A percentile compares a stretch with the other conserved stretches of the same genome.
These are phyloP conservation scores for Penicillium salamii DNA, from an alignment of 495 filamentous ascomycete genomes.

Conservation along the genomic window DNA sequence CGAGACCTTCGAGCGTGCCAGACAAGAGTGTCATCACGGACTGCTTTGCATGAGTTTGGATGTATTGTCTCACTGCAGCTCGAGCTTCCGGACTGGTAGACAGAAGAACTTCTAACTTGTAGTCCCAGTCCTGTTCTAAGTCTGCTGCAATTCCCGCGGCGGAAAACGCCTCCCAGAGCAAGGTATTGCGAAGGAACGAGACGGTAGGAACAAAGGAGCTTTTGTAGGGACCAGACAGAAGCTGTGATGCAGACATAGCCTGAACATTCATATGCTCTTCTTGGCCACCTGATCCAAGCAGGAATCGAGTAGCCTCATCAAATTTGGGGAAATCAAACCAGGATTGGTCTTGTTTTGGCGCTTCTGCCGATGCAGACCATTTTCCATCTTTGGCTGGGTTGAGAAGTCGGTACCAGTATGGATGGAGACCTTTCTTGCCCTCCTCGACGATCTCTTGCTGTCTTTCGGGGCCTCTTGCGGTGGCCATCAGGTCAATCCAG, in stretches of 20 bases:
- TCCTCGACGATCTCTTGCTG: conserved; percentile 85
- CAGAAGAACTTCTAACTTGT: conserved; percentile 67
- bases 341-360: conserved; percentile 19
- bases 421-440: conserved; percentile 81
- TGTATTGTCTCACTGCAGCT: conserved; percentile 52
- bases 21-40: conserved; percentile 43
- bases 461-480: conserved; percentile 58
- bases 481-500: conserved; percentile 83
- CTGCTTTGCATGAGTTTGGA: conserved; percentile 31
- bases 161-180: conserved; percentile 68
- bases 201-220: conserved; percentile 58
- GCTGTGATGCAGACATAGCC: conserved; percentile 18
- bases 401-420: conserved; percentile 70
- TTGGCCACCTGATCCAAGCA: conserved; percentile 25
- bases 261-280: conserved; percentile 18
- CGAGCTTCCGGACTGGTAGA: conserved; percentile 62
- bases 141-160: conserved; percentile 47
- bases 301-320: conserved; percentile 30
- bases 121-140: conserved; percentile 81
- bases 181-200: conserved; percentile 67
- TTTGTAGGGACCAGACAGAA: conserved; percentile 32
- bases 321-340: conserved; percentile 49
- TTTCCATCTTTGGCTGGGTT: conserved; percentile 47
- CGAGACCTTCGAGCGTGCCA: conserved; percentile 58
- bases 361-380: conserved; percentile 10